These are phyloP conservation scores for Cryptosporidium sp. DNA, from an alignment of 169 alveolate genomes.

Conservation along the genomic window DNA sequence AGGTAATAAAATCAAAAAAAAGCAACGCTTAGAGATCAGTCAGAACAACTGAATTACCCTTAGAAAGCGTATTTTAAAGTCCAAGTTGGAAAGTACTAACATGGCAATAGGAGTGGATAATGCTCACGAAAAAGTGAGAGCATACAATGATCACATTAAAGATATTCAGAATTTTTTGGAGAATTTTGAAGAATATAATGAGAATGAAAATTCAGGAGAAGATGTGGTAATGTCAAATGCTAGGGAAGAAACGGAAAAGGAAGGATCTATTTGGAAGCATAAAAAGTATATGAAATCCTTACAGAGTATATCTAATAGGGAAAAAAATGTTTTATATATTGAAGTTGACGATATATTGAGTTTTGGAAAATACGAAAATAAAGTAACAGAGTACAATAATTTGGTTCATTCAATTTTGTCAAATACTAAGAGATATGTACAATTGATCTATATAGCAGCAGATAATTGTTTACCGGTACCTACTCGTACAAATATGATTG, in stretches of 20 bases:
- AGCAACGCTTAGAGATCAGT: background rate
- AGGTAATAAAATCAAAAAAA: background rate
- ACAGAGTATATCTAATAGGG: constrained; percentile 67
- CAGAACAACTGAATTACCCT: background rate
- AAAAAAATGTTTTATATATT: background rate
- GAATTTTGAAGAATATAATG: constrained; percentile 42
- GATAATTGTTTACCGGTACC: constrained; percentile 48
- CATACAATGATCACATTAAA: constrained; percentile 48
- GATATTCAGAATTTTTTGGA: constrained; percentile 35
- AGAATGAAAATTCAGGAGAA: background rate
- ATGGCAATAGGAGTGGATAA: constrained; percentile 53
- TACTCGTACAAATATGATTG: background rate
- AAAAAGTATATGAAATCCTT: constrained; percentile 56
- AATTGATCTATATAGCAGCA: constrained; percentile 72
- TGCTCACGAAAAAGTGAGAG: constrained; percentile 75
- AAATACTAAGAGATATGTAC: constrained; percentile 76
- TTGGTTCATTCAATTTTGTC: constrained; percentile 59
- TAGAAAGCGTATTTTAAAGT: background rate
- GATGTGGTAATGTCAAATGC: background rate
- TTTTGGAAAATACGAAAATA: constrained; percentile 42
- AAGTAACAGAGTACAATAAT: constrained; percentile 30
- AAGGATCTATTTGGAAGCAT: constrained; percentile 22
- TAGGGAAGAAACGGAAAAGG: background rate
- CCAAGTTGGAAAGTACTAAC: background rate
- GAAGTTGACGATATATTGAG: constrained; percentile 68